A percentile compares a stretch with the other conserved stretches of the same genome.
Evolutionary conservation across 225 moss, liverwort and hornwort genomes (phyloP).

Genomic region (Pseudoscleropodium purum): DNA sequence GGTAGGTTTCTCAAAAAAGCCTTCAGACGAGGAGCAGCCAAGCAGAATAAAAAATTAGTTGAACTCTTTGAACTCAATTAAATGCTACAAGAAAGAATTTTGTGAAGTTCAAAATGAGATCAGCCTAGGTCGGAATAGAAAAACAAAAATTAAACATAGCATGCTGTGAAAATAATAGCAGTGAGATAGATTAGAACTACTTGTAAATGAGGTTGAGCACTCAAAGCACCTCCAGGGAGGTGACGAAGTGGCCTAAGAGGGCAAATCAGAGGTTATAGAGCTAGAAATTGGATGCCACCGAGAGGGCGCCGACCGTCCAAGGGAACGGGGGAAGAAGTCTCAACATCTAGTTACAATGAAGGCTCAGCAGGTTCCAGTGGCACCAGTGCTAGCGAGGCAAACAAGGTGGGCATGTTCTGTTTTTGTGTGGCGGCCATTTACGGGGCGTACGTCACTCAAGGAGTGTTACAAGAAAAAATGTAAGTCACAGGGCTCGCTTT

Average conservation of each 20-base stretch:
- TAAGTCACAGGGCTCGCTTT: background rate
- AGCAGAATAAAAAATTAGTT: background rate
- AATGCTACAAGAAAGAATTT: background rate
- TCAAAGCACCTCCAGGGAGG: background rate
- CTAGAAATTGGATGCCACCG: conserved; percentile 22
- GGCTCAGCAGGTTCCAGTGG: background rate
- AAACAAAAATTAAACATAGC: background rate
- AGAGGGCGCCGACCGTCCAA: conserved; percentile 12
- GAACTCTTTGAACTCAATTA: background rate
- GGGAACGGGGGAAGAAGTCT: background rate
- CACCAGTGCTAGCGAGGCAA: background rate
- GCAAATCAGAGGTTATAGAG: background rate
- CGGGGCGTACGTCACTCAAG: conserved; percentile 70
- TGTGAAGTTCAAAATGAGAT: background rate
- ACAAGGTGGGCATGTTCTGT: conserved; percentile 33
- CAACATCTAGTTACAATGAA: background rate
- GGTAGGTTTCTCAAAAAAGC: background rate
- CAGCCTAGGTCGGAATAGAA: background rate
- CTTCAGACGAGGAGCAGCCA: background rate
- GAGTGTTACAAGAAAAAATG: conserved; percentile 83
- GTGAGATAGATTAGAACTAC: background rate
- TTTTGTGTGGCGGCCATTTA: conserved; percentile 74
- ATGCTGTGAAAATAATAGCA: background rate
- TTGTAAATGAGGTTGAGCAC: background rate
- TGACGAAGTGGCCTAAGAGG: background rate